Base-by-base conservation (phyloP, 139 green algal genomes). In the Cymbomonas tetramitiformis region DNA sequence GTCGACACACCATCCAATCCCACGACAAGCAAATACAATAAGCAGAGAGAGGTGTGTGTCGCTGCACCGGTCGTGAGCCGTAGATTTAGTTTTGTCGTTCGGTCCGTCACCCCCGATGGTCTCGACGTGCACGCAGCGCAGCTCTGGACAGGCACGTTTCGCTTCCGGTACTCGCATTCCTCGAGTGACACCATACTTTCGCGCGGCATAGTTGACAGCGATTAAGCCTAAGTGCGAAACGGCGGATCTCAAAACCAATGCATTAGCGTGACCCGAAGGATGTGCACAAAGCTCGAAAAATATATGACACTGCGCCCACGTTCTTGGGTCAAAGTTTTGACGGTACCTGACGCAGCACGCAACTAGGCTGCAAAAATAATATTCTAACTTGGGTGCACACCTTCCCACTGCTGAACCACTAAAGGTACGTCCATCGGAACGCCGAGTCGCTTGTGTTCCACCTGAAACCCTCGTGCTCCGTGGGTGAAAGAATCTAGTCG, bases 341-440 rank as follows among this genome's bases (percentile, higher is more conserved):
- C n/a, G n/a, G n/a, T n/a, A n/a, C n/a, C 5, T 28, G 7, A 18
- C 28, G 48, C 7, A 44, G 48, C 39, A 30, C 28, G 24, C 23
- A 5, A 26, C n/a, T 36, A 4, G 26, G 5, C 48, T 44, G 48
- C 5, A 56, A 12, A 36, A 25, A 5, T 33, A 23, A 25, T 26
- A 38, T 25, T 24, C 65, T n/a, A n/a, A n/a, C n/a, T n/a, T n/a
- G n/a, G 65, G 7, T 71, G n/a, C n/a, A n/a, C n/a, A n/a, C n/a
- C 71, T 29, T 65, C 71, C 82, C 86, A 94, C 51, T 94, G 86
- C 70, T 94, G 85, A 21, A 94, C 86, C 2, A 84, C 87, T 15
- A 72, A 70, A 0, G 86, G 86, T 6, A 58, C 33, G 0, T 81
- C 70, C 1, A 44, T 34, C 3, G 77, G 72, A n/a, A 94, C 86